A percentile compares a stretch with the other conserved stretches of the same genome.
Conservation (phyloP, 2,329 filamentous ascomycete genomes). For the Nothomitra cinnamomea region DNA sequence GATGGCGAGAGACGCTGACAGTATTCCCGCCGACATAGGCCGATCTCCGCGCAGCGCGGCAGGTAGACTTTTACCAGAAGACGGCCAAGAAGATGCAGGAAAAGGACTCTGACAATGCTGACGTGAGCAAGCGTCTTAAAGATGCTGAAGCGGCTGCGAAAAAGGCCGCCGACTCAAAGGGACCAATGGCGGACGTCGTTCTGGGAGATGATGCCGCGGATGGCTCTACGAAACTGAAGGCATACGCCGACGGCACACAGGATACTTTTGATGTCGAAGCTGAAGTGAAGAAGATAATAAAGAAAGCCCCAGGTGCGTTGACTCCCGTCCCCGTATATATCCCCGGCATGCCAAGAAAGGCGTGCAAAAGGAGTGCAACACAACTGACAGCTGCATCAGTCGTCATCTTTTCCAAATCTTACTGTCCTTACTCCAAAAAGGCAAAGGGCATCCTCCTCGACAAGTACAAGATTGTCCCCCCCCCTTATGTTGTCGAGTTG, state of each 20-base stretch:
- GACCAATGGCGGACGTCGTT: slow-evolving; percentile 8
- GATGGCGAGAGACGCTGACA: not conserved
- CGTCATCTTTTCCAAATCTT: slow-evolving; percentile 90
- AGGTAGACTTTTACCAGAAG: slow-evolving; percentile 9
- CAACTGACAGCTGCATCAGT: slow-evolving; percentile 27
- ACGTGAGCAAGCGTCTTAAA: slow-evolving; percentile 10
- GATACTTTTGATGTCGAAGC: slow-evolving; percentile 48
- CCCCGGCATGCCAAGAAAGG: slow-evolving; percentile 3
- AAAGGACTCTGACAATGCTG: slow-evolving; percentile 14
- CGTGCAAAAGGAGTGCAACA: slow-evolving; percentile 20
- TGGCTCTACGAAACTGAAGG: not conserved
- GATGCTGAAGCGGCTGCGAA: slow-evolving; percentile 6
- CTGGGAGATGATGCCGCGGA: not conserved
- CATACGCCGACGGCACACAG: slow-evolving; percentile 26
- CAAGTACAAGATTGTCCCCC: slow-evolving; percentile 66
- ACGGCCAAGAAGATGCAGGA: slow-evolving; percentile 9
- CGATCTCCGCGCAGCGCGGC: not conserved
- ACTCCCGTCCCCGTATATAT: not conserved
- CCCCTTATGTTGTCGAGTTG: slow-evolving; percentile 78
- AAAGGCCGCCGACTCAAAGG: slow-evolving; percentile 17
- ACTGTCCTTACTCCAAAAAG: slow-evolving; percentile 70
- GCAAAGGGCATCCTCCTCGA: slow-evolving; percentile 76
- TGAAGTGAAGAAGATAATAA: slow-evolving; percentile 64
- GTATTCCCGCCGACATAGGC: not conserved
- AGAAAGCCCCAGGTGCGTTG: slow-evolving; percentile 61